Evolutionary conservation across 257 asterid species (phyloP).

Genomic region (Solanum phureja): DNA sequence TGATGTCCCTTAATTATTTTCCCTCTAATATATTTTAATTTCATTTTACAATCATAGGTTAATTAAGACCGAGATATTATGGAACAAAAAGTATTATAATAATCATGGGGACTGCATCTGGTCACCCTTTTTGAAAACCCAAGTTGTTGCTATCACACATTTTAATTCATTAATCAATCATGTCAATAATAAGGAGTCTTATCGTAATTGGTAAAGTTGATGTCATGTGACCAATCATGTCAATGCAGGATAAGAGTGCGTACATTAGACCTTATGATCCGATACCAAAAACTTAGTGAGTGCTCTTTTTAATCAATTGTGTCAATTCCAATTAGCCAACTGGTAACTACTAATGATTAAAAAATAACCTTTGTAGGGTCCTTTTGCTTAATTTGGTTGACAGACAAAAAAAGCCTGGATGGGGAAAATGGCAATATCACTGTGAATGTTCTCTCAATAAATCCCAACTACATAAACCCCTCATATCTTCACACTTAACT

Average conservation of each 20-base stretch:
- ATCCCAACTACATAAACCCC: slow-evolving; percentile 7
- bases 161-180: slow-evolving; percentile 5
- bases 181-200: not conserved
- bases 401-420: slow-evolving; percentile 4
- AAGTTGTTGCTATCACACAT: not conserved
- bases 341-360: slow-evolving; percentile 16
- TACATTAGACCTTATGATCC: not conserved
- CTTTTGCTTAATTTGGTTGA: slow-evolving; percentile 14
- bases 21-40: not conserved
- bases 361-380: slow-evolving; percentile 22
- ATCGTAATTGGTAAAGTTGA: not conserved
- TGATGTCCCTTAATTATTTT: not conserved
- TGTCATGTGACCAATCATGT: not conserved
- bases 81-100: slow-evolving; percentile 11
- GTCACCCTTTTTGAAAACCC: slow-evolving; percentile 9
- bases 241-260: not conserved
- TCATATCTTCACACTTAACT: not conserved
- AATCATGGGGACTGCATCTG: slow-evolving; percentile 32
- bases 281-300: not conserved
- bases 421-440: not conserved
- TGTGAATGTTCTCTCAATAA: not conserved
- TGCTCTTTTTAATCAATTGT: not conserved
- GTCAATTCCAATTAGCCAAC: slow-evolving; percentile 27
- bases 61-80: not conserved
- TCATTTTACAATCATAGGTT: not conserved